phyloP scores from a whole-genome alignment of 2,329 filamentous ascomycete species.

The Cladosporium sp. region DNA sequence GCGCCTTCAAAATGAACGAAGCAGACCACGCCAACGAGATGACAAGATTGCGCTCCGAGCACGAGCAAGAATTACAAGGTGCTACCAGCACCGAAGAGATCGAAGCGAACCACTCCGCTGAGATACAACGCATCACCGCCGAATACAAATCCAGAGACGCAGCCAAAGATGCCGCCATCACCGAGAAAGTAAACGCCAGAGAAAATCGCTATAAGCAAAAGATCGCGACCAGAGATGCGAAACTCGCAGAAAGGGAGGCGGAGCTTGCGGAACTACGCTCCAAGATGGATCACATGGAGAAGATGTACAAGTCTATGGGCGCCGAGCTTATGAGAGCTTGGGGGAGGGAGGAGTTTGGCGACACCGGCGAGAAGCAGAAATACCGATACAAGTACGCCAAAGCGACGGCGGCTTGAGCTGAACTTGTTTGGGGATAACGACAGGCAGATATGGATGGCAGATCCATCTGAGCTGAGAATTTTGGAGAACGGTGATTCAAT shows the following conservation, averaged over 20 bases:
- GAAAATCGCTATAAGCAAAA: slow-evolving; percentile 12
- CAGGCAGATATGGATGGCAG: background rate
- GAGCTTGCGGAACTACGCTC: slow-evolving; percentile 24
- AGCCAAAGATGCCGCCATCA: slow-evolving; percentile 7
- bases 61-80: background rate
- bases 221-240: slow-evolving; percentile 9
- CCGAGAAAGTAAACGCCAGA: slow-evolving; percentile 7
- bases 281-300: slow-evolving; percentile 28
- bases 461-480: background rate
- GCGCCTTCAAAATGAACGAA: slow-evolving; percentile 20
- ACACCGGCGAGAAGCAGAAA: slow-evolving; percentile 31
- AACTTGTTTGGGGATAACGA: background rate
- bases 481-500: background rate
- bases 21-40: slow-evolving; percentile 6
- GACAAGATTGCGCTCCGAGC: slow-evolving; percentile 2
- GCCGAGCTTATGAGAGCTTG: slow-evolving; percentile 73
- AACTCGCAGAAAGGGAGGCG: slow-evolving; percentile 27
- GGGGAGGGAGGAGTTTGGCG: slow-evolving; percentile 60
- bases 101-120: slow-evolving; percentile 4
- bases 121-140: slow-evolving; percentile 7
- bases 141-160: slow-evolving; percentile 16
- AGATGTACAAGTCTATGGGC: slow-evolving; percentile 35
- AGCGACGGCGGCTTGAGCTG: slow-evolving; percentile 2
- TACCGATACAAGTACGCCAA: slow-evolving; percentile 36
- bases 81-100: slow-evolving; percentile 12